phyloP scores from a whole-genome alignment of 164 flowering plant species.

The Paratinospora sagittata region DNA sequence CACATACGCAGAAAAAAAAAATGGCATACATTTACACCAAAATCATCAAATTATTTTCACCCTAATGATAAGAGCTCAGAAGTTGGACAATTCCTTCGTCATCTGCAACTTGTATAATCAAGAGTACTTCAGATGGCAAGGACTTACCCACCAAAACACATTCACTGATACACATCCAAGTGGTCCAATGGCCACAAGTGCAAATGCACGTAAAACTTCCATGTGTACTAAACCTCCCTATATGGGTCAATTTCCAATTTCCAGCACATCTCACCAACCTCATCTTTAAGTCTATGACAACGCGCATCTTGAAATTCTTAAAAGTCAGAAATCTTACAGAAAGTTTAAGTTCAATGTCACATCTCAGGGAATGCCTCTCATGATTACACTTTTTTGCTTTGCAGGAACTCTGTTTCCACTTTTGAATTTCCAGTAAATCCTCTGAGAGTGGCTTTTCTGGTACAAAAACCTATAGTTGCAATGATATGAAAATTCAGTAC shows the following conservation, averaged over 20 bases:
- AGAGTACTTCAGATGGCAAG: neutral
- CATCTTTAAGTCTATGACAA: neutral
- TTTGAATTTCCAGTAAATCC: slow-evolving; percentile 48
- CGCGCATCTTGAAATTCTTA: neutral
- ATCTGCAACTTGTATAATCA: neutral
- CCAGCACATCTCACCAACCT: neutral
- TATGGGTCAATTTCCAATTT: neutral
- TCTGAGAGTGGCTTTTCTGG: slow-evolving; percentile 63
- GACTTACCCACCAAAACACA: neutral
- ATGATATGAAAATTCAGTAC: neutral
- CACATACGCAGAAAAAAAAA: neutral
- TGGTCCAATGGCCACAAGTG: neutral
- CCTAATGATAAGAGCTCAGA: neutral
- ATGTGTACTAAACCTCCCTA: neutral
- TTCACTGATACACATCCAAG: neutral
- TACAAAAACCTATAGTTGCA: slow-evolving; percentile 41
- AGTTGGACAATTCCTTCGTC: neutral
- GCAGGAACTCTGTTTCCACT: slow-evolving; percentile 63
- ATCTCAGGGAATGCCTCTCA: slow-evolving; percentile 81
- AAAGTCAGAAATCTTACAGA: slow-evolving; percentile 47
- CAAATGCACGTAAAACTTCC: neutral
- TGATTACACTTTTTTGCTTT: slow-evolving; percentile 71
- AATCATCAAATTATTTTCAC: neutral
- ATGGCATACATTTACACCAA: neutral
- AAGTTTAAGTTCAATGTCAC: slow-evolving; percentile 87